Evolutionary conservation across 2,329 filamentous ascomycete species (phyloP).

Genomic region (Blumeria graminis): DNA sequence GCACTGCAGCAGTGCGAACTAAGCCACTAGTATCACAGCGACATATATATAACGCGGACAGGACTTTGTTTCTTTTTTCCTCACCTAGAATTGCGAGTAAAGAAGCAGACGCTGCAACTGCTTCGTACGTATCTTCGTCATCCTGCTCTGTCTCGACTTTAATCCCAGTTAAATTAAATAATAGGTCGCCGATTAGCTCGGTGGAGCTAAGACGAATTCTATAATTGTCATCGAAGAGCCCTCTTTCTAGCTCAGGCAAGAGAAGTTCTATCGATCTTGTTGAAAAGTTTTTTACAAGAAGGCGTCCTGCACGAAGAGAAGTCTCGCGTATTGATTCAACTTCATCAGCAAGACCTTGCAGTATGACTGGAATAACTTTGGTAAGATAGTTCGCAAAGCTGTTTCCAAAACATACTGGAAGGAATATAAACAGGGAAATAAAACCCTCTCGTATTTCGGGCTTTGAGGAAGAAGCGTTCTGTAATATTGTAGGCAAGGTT

Average conservation of each 20-base stretch:
- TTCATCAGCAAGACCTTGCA: conserved; percentile 84
- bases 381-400: conserved; percentile 90
- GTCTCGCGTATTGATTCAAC: conserved; percentile 92
- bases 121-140: conserved; percentile 63
- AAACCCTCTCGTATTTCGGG: conserved; percentile 85
- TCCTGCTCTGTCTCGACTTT: conserved; percentile 58
- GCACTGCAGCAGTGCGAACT: conserved; percentile 71
- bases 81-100: conserved; percentile 82
- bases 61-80: conserved; percentile 87
- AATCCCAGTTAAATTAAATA: conserved; percentile 95
- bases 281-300: conserved; percentile 96
- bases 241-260: conserved; percentile 81
- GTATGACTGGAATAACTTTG: conserved; percentile 84
- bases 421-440: conserved; percentile 98
- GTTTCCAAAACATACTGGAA: conserved; percentile 97
- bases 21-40: conserved; percentile 86
- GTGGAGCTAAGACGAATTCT: conserved; percentile 96
- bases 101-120: conserved; percentile 49
- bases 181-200: conserved; percentile 81
- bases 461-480: conserved; percentile 85
- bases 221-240: conserved; percentile 90
- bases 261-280: conserved; percentile 83
- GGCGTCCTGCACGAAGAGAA: conserved; percentile 73
- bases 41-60: conserved; percentile 94
- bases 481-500: conserved; percentile 81